Conservation (phyloP, 495 filamentous ascomycete species). For the Tuber microsphaerosporum region DNA sequence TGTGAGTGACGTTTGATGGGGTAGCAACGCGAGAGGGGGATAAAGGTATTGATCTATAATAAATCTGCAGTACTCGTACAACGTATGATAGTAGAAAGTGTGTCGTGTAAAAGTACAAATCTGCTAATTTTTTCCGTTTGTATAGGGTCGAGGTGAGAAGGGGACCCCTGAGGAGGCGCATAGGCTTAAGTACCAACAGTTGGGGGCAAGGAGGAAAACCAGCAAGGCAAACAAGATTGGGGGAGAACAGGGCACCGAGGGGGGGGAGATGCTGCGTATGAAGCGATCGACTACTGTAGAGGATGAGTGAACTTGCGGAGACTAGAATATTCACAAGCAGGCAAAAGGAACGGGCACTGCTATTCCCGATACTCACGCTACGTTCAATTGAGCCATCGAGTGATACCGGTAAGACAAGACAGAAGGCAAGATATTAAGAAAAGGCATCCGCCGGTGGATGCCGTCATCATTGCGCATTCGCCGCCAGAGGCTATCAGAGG, state of each 20-base stretch:
- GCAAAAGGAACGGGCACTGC: neutral
- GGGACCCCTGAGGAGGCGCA: neutral
- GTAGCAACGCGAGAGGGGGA: neutral
- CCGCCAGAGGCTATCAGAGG: neutral
- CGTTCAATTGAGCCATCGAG: neutral
- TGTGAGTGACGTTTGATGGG: neutral
- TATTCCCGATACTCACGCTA: neutral
- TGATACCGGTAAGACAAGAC: neutral
- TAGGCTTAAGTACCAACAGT: constrained; percentile 12
- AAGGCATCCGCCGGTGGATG: neutral
- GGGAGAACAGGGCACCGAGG: constrained; percentile 17
- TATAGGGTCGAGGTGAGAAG: neutral
- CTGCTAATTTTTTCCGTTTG: neutral
- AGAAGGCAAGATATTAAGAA: neutral
- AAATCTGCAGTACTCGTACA: neutral
- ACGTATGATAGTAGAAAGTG: neutral
- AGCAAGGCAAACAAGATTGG: neutral
- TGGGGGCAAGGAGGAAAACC: neutral
- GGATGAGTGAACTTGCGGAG: neutral
- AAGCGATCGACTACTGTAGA: neutral
- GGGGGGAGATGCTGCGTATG: constrained; percentile 3
- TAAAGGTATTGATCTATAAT: neutral
- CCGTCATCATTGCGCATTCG: constrained; percentile 4
- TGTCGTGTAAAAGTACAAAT: constrained; percentile 2
- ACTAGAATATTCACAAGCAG: neutral